These are phyloP conservation scores for Phytophthora agathidicida DNA, from an alignment of 352 stramenopile genomes.

Conservation along the genomic window DNA sequence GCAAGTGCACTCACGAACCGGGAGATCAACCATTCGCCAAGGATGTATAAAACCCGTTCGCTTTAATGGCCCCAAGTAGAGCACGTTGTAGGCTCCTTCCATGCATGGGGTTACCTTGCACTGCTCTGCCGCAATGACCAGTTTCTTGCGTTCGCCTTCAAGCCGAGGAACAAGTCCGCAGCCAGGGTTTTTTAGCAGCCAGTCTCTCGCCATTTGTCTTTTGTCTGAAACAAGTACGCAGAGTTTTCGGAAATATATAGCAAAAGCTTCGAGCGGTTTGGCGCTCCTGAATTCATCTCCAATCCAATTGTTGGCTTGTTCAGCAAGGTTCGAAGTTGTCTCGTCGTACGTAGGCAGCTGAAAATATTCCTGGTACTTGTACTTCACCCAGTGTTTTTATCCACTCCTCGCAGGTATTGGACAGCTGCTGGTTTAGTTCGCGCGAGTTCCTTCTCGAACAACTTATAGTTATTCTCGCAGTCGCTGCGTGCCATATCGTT, in stretches of 20 bases:
- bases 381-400: conserved; percentile 27
- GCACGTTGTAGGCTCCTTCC: conserved; percentile 4
- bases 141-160: background rate
- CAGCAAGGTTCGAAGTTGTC: conserved; percentile 22
- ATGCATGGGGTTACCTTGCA: too few species aligned
- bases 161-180: background rate
- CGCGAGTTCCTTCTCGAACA: background rate
- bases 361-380: conserved; percentile 16
- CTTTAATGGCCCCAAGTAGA: too few species aligned
- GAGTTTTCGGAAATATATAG: conserved; percentile 9
- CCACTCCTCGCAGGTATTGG: conserved; percentile 5
- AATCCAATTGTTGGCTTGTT: conserved; percentile 29
- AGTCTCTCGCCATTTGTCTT: background rate
- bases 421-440: background rate
- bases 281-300: conserved; percentile 10
- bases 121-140: background rate
- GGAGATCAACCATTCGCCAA: conserved; percentile 9
- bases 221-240: background rate
- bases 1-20: conserved; percentile 2
- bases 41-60: conserved; percentile 3
- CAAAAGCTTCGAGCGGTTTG: conserved; percentile 19
- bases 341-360: conserved; percentile 20
- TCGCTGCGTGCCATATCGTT: conserved; percentile 5
- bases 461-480: conserved; percentile 6
- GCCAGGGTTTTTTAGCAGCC: background rate